Conservation (phyloP, 768 basidiomycete species). For the Phlebiopsis flavidoalba region DNA sequence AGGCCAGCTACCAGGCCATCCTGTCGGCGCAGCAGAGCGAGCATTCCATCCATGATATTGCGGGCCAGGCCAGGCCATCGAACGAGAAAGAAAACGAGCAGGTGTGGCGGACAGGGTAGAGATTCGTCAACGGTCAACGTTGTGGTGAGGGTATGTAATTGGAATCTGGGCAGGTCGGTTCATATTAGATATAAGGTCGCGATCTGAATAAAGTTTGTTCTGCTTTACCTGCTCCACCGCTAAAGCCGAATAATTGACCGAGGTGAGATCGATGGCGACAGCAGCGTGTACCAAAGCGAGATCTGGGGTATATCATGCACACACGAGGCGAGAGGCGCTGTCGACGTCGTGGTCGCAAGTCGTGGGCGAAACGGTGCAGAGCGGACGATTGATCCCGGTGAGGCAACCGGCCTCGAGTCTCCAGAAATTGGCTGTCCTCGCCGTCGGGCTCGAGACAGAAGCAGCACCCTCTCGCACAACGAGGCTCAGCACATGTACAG, state of each 20-base stretch:
- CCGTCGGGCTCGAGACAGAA: slow-evolving; percentile 10
- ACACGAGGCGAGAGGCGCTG: background rate
- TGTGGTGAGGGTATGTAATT: background rate
- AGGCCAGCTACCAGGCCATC: slow-evolving; percentile 36
- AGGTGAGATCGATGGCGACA: background rate
- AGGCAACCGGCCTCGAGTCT: background rate
- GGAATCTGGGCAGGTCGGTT: background rate
- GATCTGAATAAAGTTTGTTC: background rate
- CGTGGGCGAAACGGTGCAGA: background rate
- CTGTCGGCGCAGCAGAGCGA: slow-evolving; percentile 10
- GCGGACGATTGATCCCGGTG: background rate
- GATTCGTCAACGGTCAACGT: background rate
- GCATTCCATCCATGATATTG: slow-evolving; percentile 8
- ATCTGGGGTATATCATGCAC: background rate
- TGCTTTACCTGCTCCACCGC: background rate
- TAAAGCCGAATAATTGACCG: background rate
- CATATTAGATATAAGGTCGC: background rate
- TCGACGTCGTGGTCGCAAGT: background rate
- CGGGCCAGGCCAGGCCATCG: slow-evolving; percentile 14
- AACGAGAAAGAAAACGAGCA: background rate
- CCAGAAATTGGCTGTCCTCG: background rate
- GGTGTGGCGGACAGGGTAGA: background rate
- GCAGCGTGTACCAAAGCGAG: background rate
- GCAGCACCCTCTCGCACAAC: slow-evolving; percentile 1
- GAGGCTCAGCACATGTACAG: slow-evolving; percentile 5